Evolutionary conservation across 768 basidiomycete species (phyloP).

Genomic region (Amanita pallidorosea): DNA sequence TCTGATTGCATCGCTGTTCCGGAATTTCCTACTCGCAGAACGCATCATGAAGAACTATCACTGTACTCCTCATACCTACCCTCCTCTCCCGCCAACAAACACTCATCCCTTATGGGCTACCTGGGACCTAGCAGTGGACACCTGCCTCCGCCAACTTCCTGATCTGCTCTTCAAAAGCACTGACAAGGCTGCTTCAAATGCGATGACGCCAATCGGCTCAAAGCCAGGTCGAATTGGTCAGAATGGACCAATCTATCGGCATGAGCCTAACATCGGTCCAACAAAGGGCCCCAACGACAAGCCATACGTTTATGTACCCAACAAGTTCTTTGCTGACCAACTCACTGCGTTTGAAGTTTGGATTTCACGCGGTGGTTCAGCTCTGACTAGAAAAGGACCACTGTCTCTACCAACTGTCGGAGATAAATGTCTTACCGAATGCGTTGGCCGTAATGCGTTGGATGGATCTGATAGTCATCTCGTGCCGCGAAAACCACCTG

Average conservation of each 20-base stretch:
- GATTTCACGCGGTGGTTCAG: slow-evolving; percentile 90
- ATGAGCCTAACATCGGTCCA: slow-evolving; percentile 15
- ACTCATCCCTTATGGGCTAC: slow-evolving; percentile 95
- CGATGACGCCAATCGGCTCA: slow-evolving; percentile 17
- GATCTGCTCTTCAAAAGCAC: slow-evolving; percentile 48
- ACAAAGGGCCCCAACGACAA: slow-evolving; percentile 22
- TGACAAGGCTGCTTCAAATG: slow-evolving; percentile 12
- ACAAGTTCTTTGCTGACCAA: slow-evolving; percentile 91
- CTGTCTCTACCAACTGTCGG: slow-evolving; percentile 52
- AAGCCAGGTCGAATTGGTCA: slow-evolving; percentile 34
- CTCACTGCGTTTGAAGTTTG: slow-evolving; percentile 97
- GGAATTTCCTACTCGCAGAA: slow-evolving; percentile 95
- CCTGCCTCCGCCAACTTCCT: slow-evolving; percentile 88
- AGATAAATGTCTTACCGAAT: slow-evolving; percentile 14
- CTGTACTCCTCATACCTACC: slow-evolving; percentile 91
- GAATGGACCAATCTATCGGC: slow-evolving; percentile 21
- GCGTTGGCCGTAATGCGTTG: slow-evolving; percentile 4
- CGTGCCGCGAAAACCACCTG: slow-evolving; percentile 86
- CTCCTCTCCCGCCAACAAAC: slow-evolving; percentile 89
- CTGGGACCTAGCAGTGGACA: slow-evolving; percentile 96
- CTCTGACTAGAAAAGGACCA: slow-evolving; percentile 67
- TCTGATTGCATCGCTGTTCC: slow-evolving; percentile 90
- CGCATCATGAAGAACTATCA: slow-evolving; percentile 97
- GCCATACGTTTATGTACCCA: slow-evolving; percentile 71
- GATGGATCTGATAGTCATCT: slow-evolving; percentile 32